These are phyloP conservation scores for Cryptococcus wingfieldii DNA, from an alignment of 1,284 basidiomycete genomes.

Conservation along the genomic window DNA sequence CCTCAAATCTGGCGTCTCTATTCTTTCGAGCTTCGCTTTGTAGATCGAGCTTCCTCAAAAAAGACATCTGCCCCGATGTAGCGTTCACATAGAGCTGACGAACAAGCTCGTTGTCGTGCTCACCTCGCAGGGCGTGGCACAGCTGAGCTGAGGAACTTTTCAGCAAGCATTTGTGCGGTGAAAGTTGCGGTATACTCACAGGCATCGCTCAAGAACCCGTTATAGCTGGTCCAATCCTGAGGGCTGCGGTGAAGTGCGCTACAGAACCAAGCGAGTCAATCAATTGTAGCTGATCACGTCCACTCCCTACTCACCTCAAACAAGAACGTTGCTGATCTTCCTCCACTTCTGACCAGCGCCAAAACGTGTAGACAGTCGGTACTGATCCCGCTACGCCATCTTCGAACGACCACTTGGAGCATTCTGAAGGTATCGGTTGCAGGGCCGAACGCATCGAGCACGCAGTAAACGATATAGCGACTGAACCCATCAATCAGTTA, in stretches of 20 bases:
- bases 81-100: slow-evolving; percentile 28
- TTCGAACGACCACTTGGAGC: slow-evolving; percentile 26
- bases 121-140: slow-evolving; percentile 33
- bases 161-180: not conserved
- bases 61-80: slow-evolving; percentile 30
- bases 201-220: slow-evolving; percentile 41
- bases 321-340: slow-evolving; percentile 12
- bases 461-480: slow-evolving; percentile 44
- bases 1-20: not conserved
- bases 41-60: slow-evolving; percentile 21
- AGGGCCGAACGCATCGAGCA: slow-evolving; percentile 43
- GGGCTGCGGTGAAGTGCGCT: slow-evolving; percentile 46
- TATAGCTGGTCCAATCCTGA: slow-evolving; percentile 48
- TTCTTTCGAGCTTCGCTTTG: slow-evolving; percentile 1
- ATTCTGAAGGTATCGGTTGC: slow-evolving; percentile 36
- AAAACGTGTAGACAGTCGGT: not conserved
- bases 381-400: not conserved
- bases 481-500: slow-evolving; percentile 4
- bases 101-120: slow-evolving; percentile 27
- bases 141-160: slow-evolving; percentile 30
- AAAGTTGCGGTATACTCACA: slow-evolving; percentile 23
- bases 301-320: slow-evolving; percentile 23
- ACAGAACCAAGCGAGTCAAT: not conserved
- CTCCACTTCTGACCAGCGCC: not conserved
- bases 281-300: not conserved